Percentiles rank a stretch among this genome's conserved stretches.
Evolutionary conservation across 169 alveolate genomes (phyloP).

Genomic region (Plasmodium gonderi): DNA sequence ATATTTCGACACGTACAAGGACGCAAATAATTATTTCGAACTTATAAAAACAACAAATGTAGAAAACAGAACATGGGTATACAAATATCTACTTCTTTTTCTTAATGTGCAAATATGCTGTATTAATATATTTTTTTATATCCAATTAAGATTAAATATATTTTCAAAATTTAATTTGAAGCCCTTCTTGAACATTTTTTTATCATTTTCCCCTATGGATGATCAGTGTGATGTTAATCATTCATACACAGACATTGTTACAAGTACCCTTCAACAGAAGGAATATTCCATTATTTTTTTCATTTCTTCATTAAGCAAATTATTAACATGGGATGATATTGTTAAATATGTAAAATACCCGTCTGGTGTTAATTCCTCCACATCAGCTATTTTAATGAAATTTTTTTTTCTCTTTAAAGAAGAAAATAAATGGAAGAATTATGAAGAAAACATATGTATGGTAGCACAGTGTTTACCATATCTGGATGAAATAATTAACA

Average conservation of each 20-base stretch:
- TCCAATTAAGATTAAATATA: constrained; percentile 37
- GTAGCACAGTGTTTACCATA: neutral
- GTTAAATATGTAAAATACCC: constrained; percentile 4
- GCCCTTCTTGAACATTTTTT: constrained; percentile 5
- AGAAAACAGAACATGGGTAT: constrained; percentile 37
- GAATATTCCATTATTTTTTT: constrained; percentile 44
- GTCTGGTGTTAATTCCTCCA: neutral
- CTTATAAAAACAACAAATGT: neutral
- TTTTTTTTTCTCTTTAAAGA: constrained; percentile 23
- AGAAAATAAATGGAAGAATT: neutral
- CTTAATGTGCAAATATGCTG: constrained; percentile 56
- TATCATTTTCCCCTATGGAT: neutral
- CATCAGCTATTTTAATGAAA: constrained; percentile 25
- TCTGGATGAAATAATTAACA: constrained; percentile 8
- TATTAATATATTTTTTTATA: constrained; percentile 48
- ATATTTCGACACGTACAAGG: constrained; percentile 56
- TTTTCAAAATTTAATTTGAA: constrained; percentile 14
- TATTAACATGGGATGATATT: constrained; percentile 14
- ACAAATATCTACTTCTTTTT: constrained; percentile 42
- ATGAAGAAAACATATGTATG: constrained; percentile 4
- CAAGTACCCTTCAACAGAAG: constrained; percentile 27
- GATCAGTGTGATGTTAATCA: neutral
- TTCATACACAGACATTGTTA: constrained; percentile 15
- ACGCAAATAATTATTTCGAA: constrained; percentile 48
- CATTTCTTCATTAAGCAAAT: neutral